Evolutionary conservation across 2,329 filamentous ascomycete species (phyloP).

Genomic region (Colletotrichum sp.): DNA sequence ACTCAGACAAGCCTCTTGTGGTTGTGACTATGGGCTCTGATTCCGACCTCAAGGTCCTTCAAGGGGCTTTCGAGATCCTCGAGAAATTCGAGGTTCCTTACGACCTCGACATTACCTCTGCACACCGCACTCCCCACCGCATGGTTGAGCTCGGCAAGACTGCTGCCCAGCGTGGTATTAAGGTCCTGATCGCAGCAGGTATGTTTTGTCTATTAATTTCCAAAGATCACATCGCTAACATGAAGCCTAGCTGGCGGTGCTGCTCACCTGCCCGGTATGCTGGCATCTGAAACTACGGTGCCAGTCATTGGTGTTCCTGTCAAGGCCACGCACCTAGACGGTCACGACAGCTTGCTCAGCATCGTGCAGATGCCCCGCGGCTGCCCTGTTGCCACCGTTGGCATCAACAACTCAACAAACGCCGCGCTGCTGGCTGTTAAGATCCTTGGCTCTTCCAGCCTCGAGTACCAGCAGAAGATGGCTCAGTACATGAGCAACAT

Average conservation of each 20-base stretch:
- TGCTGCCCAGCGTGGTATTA: slow-evolving; percentile 69
- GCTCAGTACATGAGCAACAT: slow-evolving; percentile 67
- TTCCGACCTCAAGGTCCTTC: slow-evolving; percentile 74
- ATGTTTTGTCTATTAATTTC: background rate
- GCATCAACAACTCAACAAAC: slow-evolving; percentile 82
- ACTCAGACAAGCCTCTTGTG: slow-evolving; percentile 60
- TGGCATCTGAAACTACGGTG: slow-evolving; percentile 71
- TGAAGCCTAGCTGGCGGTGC: slow-evolving; percentile 66
- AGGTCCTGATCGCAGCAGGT: slow-evolving; percentile 73
- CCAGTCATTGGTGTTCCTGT: slow-evolving; percentile 82
- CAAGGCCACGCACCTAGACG: slow-evolving; percentile 75
- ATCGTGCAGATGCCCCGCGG: slow-evolving; percentile 83
- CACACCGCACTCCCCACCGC: slow-evolving; percentile 74
- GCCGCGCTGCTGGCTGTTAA: slow-evolving; percentile 74
- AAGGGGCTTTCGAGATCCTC: slow-evolving; percentile 69
- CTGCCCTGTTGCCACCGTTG: slow-evolving; percentile 76
- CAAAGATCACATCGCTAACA: background rate
- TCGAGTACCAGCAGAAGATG: slow-evolving; percentile 61
- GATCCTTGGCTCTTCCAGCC: slow-evolving; percentile 66
- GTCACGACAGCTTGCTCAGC: slow-evolving; percentile 72
- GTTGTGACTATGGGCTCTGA: slow-evolving; percentile 86
- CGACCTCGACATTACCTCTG: slow-evolving; percentile 78
- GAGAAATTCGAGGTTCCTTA: slow-evolving; percentile 75
- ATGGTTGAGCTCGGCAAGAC: slow-evolving; percentile 72
- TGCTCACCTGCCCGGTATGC: slow-evolving; percentile 77